A percentile compares a stretch with the other conserved stretches of the same genome.
phyloP scores from a whole-genome alignment of 2,329 filamentous ascomycete species.

The Lecanicillium sp. region DNA sequence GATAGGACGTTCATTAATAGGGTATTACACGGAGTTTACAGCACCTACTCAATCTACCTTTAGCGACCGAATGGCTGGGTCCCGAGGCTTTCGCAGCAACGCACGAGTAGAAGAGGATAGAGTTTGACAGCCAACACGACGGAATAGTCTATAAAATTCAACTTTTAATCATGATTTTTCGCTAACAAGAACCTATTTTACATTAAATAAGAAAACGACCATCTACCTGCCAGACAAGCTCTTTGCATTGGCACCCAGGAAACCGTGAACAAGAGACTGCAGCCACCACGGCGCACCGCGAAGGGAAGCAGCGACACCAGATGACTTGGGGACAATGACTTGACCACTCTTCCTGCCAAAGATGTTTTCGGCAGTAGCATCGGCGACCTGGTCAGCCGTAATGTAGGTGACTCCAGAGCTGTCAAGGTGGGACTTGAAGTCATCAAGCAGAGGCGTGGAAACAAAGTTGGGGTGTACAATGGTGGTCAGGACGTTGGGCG shows the following conservation, averaged over 20 bases:
- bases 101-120: no score
- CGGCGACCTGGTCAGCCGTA: conserved; percentile 23
- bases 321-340: conserved; percentile 26
- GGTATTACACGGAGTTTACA: no score
- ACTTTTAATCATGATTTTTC: no score
- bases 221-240: no score
- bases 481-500: conserved; percentile 52
- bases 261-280: conserved; percentile 12
- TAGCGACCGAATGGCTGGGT: no score
- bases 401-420: conserved; percentile 15
- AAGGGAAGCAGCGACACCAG: conserved; percentile 16
- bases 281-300: conserved; percentile 26
- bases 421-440: conserved; percentile 15
- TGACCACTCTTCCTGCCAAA: conserved; percentile 31
- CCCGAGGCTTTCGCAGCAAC: no score
- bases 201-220: no score
- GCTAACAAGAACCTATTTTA: no score
- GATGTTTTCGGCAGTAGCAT: conserved; percentile 32
- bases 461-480: conserved; percentile 42
- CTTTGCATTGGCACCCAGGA: not conserved
- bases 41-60: no score
- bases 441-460: conserved; percentile 14
- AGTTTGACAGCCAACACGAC: no score
- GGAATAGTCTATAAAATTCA: no score
- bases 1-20: no score